Conservation (phyloP, 2,329 filamentous ascomycete species). For the Xylaria digitata region DNA sequence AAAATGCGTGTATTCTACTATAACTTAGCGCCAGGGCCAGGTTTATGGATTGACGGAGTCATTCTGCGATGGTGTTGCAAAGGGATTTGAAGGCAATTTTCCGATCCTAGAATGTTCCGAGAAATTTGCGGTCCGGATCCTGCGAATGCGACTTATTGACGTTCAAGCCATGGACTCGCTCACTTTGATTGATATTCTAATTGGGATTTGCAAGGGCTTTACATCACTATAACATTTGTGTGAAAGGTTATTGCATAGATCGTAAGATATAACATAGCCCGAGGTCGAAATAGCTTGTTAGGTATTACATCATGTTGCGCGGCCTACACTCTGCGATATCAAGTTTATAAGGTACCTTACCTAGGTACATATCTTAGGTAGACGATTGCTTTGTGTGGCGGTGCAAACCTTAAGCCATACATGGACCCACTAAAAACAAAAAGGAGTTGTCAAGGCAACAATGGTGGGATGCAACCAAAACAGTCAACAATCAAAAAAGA, state of each 20-base stretch:
- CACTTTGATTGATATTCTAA: background rate
- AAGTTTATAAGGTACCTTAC: no score
- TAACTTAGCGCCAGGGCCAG: conserved; percentile 19
- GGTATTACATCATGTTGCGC: conserved; percentile 29
- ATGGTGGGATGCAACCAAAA: conserved; percentile 40
- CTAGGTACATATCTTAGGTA: no score
- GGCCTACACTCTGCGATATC: no score
- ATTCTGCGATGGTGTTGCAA: conserved; percentile 15
- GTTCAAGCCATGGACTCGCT: background rate
- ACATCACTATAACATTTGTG: background rate
- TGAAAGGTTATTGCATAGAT: background rate
- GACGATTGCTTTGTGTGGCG: background rate
- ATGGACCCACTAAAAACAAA: conserved; percentile 36
- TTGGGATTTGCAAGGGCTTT: background rate
- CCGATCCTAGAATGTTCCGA: conserved; percentile 1
- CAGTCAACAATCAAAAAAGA: conserved; percentile 45
- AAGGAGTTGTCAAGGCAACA: conserved; percentile 45
- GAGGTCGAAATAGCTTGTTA: no score
- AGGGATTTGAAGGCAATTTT: conserved; percentile 7
- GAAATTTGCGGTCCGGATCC: background rate
- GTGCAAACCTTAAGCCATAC: background rate
- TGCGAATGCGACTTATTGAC: background rate
- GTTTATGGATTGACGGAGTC: conserved; percentile 12
- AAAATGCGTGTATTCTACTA: conserved; percentile 39
- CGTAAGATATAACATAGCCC: background rate